Percentiles rank a stretch among this genome's conserved stretches.
phyloP scores from a whole-genome alignment of 306 rosid species.

The Geum urbanum region DNA sequence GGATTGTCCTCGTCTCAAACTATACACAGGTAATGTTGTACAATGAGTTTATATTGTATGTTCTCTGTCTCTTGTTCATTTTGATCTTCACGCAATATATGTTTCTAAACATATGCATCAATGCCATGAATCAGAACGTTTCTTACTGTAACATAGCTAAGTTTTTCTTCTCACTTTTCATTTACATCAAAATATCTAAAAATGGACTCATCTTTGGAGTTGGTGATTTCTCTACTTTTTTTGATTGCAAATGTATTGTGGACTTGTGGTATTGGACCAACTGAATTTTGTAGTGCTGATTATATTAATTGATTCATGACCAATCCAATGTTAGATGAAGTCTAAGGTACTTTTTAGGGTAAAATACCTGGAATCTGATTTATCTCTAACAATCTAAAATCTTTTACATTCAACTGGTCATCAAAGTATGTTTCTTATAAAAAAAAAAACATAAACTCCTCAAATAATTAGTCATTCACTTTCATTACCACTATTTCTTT shows the following conservation, averaged over 20 bases:
- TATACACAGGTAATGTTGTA: conserved; percentile 73
- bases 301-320: neutral
- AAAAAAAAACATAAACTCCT: neutral
- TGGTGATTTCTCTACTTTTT: neutral
- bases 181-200: neutral
- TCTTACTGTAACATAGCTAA: neutral
- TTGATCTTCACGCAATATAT: neutral
- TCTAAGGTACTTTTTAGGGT: neutral
- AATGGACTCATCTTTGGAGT: neutral
- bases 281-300: neutral
- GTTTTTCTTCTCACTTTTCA: neutral
- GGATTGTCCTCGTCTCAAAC: conserved; percentile 94
- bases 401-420: neutral
- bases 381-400: neutral
- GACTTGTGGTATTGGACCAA: neutral
- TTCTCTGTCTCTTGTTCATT: neutral
- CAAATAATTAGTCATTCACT: neutral
- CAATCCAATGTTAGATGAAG: neutral
- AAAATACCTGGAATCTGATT: neutral
- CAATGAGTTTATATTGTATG: conserved; percentile 3
- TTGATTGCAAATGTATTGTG: neutral
- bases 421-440: neutral
- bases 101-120: neutral
- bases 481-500: neutral
- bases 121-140: neutral